Base-by-base conservation (phyloP, 805 yeast genomes). In the Candida sonorensis region DNA sequence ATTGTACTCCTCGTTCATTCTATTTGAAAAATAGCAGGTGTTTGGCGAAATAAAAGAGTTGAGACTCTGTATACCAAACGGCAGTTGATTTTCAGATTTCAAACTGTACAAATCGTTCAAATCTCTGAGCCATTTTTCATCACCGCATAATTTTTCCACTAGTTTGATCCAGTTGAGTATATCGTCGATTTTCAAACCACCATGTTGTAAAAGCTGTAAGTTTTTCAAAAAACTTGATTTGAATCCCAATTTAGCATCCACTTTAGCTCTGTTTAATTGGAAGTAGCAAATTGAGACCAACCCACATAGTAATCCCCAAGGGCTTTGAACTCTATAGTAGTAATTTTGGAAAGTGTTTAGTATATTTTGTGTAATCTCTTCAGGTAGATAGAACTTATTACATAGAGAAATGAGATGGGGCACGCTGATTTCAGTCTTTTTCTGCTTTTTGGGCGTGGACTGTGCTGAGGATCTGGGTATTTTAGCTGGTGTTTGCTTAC, bases 221-320 rank as follows among this genome's bases (percentile, higher is more conserved):
- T 69, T 72, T 24, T 69, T 66, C 27, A 70, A 55, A 9, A 77
- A 64, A 23, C 62, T 58, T 11, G 67, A 51, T 35, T 64, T 69
- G 16, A 69, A 62, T 1, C 81, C 76, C 5, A 76, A 60, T 29
- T 68, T 69, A 10, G 56, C 48, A 3, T 57, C 49, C 11, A 79
- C 51, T 21, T 62, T 49, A 15, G 61, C 61, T 35, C 69, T 66
- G 50, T 77, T 75, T 20, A 80, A 62, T 11, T 76, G 62, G 13
- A 65, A 58, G 34, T 74, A 75, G 10, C 79, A 77, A 13, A 78
- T 69, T 22, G 78, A 62, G 1, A 80, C 65, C 40, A 81, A 49
- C 0, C 88, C 88, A 50, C 83, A 77, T 3, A 81, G 71, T 15
- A 81, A 51, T 7, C 76, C 74, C 86, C 87, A 81, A 24, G 77